Percentiles rank a stretch among this genome's conserved stretches.
phyloP scores from a whole-genome alignment of 78 protist species.

The Blattamonas nauphoetae region DNA sequence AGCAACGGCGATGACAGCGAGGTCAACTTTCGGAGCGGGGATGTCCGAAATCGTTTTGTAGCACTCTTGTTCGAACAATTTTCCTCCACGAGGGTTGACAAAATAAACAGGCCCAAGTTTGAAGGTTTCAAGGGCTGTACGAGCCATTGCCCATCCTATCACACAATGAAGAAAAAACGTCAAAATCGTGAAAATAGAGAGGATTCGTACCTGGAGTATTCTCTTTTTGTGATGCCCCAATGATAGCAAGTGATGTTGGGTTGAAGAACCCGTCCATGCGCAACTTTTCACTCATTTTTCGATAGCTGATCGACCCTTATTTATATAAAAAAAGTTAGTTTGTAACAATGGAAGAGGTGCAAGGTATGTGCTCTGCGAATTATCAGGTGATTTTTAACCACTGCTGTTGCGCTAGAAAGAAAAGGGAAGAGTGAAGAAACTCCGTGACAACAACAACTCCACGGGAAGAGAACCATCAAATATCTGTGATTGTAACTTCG shows the following conservation, averaged over 20 bases:
- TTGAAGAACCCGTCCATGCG: slow-evolving; percentile 4
- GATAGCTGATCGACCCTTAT: no score
- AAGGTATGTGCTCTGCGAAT: no score
- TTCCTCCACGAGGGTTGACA: slow-evolving; percentile 26
- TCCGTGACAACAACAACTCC: no score
- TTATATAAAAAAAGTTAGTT: no score
- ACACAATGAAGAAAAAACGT: not conserved
- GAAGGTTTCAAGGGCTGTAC: not conserved
- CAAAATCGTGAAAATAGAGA: not conserved
- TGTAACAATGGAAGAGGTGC: no score
- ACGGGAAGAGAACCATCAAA: no score
- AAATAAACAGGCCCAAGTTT: not conserved
- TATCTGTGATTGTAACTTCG: no score
- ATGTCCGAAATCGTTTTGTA: not conserved
- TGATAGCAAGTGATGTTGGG: not conserved
- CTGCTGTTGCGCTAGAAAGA: no score
- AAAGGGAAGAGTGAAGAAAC: no score
- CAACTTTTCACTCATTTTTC: no score
- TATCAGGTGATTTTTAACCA: no score
- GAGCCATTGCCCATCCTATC: not conserved
- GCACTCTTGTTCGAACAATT: slow-evolving; percentile 4
- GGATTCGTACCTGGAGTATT: not conserved
- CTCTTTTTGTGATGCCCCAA: not conserved
- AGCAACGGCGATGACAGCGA: slow-evolving; percentile 16
- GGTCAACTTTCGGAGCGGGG: not conserved